Evolutionary conservation across 306 rosid genomes (phyloP), one percentile per base, ranked within the genome.

Genomic region (Lathyrus aphaca): DNA sequence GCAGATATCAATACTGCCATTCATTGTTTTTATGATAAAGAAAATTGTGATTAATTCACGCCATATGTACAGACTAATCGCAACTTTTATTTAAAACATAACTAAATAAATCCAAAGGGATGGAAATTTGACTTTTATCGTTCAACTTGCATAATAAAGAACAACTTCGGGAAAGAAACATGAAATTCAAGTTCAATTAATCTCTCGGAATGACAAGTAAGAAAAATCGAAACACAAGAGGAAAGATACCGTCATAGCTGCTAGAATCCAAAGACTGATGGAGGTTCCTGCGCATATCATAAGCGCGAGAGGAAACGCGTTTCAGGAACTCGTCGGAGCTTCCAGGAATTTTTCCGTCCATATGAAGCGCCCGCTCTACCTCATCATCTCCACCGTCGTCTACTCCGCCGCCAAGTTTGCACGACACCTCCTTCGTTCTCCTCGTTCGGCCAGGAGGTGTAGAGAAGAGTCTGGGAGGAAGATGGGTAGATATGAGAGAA

Each of bases 221-320:
- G 2, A 30, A 13, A 58, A 32, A 25, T 0, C 4, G 44, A 58
- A 58, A 16, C 4, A 1, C 0, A 15, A 14, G 21, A 35, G 0
- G 2, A 32, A 32, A 60, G 4, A 23, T 62, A 93, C 99, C 99
- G 27, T 94, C 99, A 46, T 94, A 94, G 85, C 97, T 88, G 86
- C 97, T 83, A 81, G 83, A 68, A 72, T 94, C 97, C 43, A 89
- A 79, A 17, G 88, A 68, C 69, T 94, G 96, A 39, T 91, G 92
- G 39, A 94, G 97, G 42, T 91, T 85, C 72, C 97, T 83, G 4
- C 97, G 89, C 87, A 94, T 91, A 64, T 87, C 96, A 74, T 94
- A 94, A 59, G 99, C 99, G 50, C 97, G 99, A 0, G 99, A 94
- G 11, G 99, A 94, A 12, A 94, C 91, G 35, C 81, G 86, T 65